phyloP scores from a whole-genome alignment of 805 yeast species.

The Kluyveromyces lactis region DNA sequence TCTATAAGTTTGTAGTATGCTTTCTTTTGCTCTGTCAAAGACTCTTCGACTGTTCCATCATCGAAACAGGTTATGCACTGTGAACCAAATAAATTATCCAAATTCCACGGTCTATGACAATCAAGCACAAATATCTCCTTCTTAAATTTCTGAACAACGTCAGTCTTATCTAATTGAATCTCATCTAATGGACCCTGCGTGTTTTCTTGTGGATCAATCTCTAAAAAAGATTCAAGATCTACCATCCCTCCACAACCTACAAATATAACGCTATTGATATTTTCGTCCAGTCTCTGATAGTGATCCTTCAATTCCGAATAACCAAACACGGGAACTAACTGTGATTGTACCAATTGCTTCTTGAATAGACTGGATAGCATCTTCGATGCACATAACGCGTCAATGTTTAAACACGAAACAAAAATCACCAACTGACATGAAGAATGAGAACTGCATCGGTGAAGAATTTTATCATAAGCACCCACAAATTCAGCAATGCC shows the following conservation, averaged over 20 bases:
- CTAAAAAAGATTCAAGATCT: constrained; percentile 70
- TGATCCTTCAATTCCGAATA: constrained; percentile 66
- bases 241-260: constrained; percentile 93
- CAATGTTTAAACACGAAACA: constrained; percentile 85
- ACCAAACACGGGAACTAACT: constrained; percentile 88
- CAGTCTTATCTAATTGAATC: constrained; percentile 19
- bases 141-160: constrained; percentile 27
- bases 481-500: constrained; percentile 57
- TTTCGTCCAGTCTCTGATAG: constrained; percentile 57
- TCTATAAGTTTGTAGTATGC: constrained; percentile 53
- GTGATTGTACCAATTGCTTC: constrained; percentile 78
- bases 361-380: constrained; percentile 64
- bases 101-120: constrained; percentile 93
- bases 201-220: constrained; percentile 49
- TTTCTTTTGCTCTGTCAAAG: constrained; percentile 43
- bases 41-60: constrained; percentile 68
- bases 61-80: constrained; percentile 73
- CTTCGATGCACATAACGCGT: constrained; percentile 83
- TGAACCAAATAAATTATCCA: constrained; percentile 85
- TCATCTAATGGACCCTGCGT: constrained; percentile 23
- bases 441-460: constrained; percentile 80
- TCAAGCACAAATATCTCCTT: constrained; percentile 77
- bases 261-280: constrained; percentile 65
- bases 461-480: constrained; percentile 60
- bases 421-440: constrained; percentile 82